Evolutionary conservation across 2,329 filamentous ascomycete genomes (phyloP), one percentile per base, ranked within the genome.

Genomic region (Gnomoniopsis sp.): DNA sequence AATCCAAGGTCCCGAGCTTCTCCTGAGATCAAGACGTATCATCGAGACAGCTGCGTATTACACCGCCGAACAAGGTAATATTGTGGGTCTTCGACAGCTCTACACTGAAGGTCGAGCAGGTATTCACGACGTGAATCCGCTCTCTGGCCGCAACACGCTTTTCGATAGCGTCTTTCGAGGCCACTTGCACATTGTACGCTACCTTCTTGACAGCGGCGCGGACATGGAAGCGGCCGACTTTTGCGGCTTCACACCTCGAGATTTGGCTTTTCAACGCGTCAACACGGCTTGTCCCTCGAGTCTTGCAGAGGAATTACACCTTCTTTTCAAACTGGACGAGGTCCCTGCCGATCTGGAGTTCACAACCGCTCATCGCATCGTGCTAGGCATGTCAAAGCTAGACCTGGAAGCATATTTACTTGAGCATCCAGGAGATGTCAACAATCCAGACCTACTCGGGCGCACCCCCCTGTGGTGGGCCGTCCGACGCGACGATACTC

Each of bases 141-240:
- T 41, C 17, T 38, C 49, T 6, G 30, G 49, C 26, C 49, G 30
- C 4, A 51, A 22, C 30, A 38, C 49, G 15, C 8, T 51, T 3
- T 51, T 51, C n/a, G 49, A 51, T 15, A 34, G 30, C 17, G 22
- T 51, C 11, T 23, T 23, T 19, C 17, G 49, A 11, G 49, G 49
- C 3, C 49, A 41, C 14, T 4, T 52, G 49, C 12, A 41, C 33
- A 17, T 23, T 22, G 33, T 41, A 19, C 33, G 33, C 49, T 52
- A 34, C 49, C 49, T 52, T 0, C 49, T 52, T 22, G 33, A 52
- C 11, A 41, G 33, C 19, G 33, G 49, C 49, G 49, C 49, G 26
- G 49, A 52, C 49, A 41, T 52, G 33, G 49, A 41, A 6, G 49
- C 49, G 26, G 33, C 49, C 19, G 49, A 52, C 49, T 52, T 52